Conservation (phyloP, 192 early-diverging fungal species). For the Entomortierella parvispora region DNA sequence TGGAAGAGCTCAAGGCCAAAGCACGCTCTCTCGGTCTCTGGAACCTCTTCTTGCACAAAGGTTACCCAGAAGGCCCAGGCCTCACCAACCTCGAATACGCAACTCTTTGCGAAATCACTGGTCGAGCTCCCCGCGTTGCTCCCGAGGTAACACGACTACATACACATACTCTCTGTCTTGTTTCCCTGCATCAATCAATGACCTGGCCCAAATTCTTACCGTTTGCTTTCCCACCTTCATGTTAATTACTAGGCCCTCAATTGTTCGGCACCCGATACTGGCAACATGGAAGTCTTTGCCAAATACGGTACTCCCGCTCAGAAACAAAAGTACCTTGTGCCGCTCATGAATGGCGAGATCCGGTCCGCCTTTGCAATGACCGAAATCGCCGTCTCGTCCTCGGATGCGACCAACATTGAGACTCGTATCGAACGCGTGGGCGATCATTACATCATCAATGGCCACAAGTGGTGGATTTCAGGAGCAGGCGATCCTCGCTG, state of each 20-base stretch:
- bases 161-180: background rate
- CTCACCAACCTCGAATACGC: conserved; percentile 96
- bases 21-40: conserved; percentile 91
- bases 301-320: conserved; percentile 92
- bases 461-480: conserved; percentile 99
- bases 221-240: background rate
- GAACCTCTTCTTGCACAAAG: conserved; percentile 91
- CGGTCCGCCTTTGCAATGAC: conserved; percentile 99
- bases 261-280: conserved; percentile 95
- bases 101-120: conserved; percentile 90
- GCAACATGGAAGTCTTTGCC: conserved; percentile 99
- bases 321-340: conserved; percentile 81
- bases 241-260: conserved; percentile 73
- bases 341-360: conserved; percentile 91
- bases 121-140: conserved; percentile 80
- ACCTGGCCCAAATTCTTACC: too few relatives aligned
- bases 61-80: conserved; percentile 86
- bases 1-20: conserved; percentile 90
- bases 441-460: conserved; percentile 76
- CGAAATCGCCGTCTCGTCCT: conserved; percentile 93
- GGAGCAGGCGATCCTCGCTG: conserved; percentile 95
- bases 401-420: conserved; percentile 98
- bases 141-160: conserved; percentile 67
- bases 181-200: too few relatives aligned
- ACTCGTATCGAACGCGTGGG: conserved; percentile 77